Conservation (phyloP, 2,329 filamentous ascomycete genomes). For the Fusarium mundagurra region DNA sequence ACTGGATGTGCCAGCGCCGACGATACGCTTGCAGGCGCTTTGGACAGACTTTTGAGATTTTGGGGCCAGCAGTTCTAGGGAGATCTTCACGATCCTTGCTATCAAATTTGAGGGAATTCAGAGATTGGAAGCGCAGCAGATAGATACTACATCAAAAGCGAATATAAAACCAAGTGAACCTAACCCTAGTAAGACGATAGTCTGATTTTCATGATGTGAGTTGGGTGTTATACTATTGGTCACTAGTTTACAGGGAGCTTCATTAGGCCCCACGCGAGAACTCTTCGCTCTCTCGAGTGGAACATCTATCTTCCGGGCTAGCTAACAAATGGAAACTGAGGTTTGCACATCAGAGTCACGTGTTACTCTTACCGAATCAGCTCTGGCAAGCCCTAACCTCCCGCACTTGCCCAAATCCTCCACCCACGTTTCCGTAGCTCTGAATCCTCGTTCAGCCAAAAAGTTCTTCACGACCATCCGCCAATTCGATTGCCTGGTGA, state of each 20-base stretch:
- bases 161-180: background rate
- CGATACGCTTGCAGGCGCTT: background rate
- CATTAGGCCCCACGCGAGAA: constrained; percentile 8
- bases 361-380: background rate
- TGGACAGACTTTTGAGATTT: constrained; percentile 10
- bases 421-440: constrained; percentile 32
- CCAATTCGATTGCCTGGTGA: constrained; percentile 62
- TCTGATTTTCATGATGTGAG: background rate
- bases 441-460: constrained; percentile 45
- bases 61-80: background rate
- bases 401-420: background rate
- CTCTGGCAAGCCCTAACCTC: background rate
- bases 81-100: constrained; percentile 21
- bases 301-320: constrained; percentile 37
- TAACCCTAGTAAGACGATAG: background rate
- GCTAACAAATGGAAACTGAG: too few species aligned
- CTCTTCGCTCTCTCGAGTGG: constrained; percentile 23
- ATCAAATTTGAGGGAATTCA: background rate
- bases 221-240: background rate
- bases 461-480: constrained; percentile 53
- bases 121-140: background rate
- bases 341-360: background rate
- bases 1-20: constrained; percentile 16
- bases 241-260: background rate
- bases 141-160: background rate